Evolutionary conservation across 257 asterid genomes (phyloP).

Genomic region (Solanum virginianum): DNA sequence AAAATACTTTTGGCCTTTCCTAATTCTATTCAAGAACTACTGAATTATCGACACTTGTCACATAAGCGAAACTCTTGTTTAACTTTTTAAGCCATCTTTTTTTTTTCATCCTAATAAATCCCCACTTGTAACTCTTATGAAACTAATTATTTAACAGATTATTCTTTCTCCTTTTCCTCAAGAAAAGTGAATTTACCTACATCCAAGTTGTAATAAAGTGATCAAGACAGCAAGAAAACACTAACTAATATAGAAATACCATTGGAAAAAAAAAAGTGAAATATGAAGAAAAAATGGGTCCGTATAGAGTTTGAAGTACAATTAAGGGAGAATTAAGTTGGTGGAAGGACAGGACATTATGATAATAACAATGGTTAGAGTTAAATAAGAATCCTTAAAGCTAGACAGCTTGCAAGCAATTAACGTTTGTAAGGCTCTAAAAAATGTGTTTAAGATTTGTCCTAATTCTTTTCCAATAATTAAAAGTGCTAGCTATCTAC

Average conservation of each 20-base stretch:
- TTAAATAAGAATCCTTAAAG: slow-evolving; percentile 45
- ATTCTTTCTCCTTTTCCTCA: neutral
- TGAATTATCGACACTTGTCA: neutral
- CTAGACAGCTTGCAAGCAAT: slow-evolving; percentile 64
- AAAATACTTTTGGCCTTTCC: neutral
- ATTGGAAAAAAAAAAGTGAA: neutral
- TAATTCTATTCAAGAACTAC: neutral
- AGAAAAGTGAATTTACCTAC: neutral
- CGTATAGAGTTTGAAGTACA: slow-evolving; percentile 42
- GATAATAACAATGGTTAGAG: neutral
- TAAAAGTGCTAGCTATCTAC: neutral
- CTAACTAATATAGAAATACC: neutral
- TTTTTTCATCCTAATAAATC: neutral
- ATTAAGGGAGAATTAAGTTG: neutral
- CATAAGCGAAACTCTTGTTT: neutral
- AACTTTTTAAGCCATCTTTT: neutral
- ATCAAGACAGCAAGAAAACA: slow-evolving; percentile 29
- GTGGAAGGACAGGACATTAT: neutral
- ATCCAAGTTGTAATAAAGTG: neutral
- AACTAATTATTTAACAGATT: neutral
- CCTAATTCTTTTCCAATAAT: neutral
- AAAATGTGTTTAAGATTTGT: neutral
- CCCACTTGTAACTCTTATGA: neutral
- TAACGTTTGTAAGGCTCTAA: neutral
- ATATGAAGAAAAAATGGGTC: slow-evolving; percentile 10